phyloP scores from a whole-genome alignment of 192 early-diverging fungal genomes.

The Coemansia sp. region DNA sequence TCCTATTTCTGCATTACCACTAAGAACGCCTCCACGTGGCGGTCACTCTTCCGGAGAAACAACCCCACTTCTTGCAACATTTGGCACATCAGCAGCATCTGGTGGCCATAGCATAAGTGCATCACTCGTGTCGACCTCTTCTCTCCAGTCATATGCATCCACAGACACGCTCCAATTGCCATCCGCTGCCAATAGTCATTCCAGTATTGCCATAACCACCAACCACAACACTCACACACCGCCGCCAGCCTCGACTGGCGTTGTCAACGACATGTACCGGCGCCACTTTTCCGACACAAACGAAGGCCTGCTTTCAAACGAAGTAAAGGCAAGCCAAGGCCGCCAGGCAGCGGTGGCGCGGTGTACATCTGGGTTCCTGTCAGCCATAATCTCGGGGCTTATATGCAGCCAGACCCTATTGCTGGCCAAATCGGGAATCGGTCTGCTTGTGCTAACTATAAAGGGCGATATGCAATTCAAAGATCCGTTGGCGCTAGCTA shows the following conservation, averaged over 20 bases:
- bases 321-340: conserved; percentile 20
- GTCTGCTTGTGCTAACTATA: conserved; percentile 64
- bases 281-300: conserved; percentile 26
- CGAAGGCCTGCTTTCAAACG: conserved; percentile 12
- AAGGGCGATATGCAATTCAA: conserved; percentile 66
- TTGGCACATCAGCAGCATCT: not conserved
- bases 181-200: not conserved
- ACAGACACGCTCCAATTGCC: not conserved
- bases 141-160: not conserved
- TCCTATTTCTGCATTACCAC: not conserved
- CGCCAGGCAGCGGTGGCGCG: conserved; percentile 28
- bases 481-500: conserved; percentile 66
- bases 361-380: conserved; percentile 60
- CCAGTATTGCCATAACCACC: not conserved
- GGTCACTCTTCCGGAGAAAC: not conserved
- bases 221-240: not conserved
- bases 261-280: conserved; percentile 32
- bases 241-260: not conserved
- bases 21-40: not conserved
- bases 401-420: conserved; percentile 72
- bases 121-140: not conserved
- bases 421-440: conserved; percentile 77
- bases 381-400: conserved; percentile 68
- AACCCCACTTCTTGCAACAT: conserved; percentile 1
- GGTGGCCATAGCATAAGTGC: not conserved